phyloP scores from a whole-genome alignment of 805 yeast species.

The Tetrapisispora taiwanensis region DNA sequence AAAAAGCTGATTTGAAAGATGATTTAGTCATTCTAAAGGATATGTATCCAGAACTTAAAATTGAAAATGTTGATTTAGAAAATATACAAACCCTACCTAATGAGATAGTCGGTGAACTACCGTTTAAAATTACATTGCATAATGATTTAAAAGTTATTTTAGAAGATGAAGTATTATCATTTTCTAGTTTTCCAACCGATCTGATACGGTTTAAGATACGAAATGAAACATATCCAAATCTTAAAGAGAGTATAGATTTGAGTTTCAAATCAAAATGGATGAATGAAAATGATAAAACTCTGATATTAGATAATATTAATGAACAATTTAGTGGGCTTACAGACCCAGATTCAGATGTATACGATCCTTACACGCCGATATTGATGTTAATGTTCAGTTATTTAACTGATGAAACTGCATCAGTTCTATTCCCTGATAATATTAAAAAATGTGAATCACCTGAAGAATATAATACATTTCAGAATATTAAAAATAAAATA shows the following conservation, averaged over 20 bases:
- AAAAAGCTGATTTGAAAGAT: slow-evolving; percentile 9
- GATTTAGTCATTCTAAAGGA: slow-evolving; percentile 19
- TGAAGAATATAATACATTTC: slow-evolving; percentile 13
- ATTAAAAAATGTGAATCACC: slow-evolving; percentile 5
- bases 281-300: slow-evolving; percentile 7
- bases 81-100: neutral
- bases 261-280: slow-evolving; percentile 29
- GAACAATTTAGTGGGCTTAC: slow-evolving; percentile 29
- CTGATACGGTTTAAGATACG: slow-evolving; percentile 10
- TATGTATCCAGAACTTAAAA: slow-evolving; percentile 25
- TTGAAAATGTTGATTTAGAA: slow-evolving; percentile 4
- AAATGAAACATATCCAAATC: slow-evolving; percentile 13
- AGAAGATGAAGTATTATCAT: slow-evolving; percentile 4
- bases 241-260: slow-evolving; percentile 9
- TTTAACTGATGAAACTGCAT: slow-evolving; percentile 21
- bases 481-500: slow-evolving; percentile 18
- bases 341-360: slow-evolving; percentile 10
- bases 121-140: slow-evolving; percentile 10
- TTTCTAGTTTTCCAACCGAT: slow-evolving; percentile 11
- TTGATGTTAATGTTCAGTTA: slow-evolving; percentile 37
- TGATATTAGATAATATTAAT: slow-evolving; percentile 14
- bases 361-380: slow-evolving; percentile 25
- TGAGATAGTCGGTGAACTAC: slow-evolving; percentile 10
- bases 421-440: slow-evolving; percentile 8
- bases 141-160: slow-evolving; percentile 8